Conservation (phyloP, 2,329 filamentous ascomycete species). For the Penicillium sp. region DNA sequence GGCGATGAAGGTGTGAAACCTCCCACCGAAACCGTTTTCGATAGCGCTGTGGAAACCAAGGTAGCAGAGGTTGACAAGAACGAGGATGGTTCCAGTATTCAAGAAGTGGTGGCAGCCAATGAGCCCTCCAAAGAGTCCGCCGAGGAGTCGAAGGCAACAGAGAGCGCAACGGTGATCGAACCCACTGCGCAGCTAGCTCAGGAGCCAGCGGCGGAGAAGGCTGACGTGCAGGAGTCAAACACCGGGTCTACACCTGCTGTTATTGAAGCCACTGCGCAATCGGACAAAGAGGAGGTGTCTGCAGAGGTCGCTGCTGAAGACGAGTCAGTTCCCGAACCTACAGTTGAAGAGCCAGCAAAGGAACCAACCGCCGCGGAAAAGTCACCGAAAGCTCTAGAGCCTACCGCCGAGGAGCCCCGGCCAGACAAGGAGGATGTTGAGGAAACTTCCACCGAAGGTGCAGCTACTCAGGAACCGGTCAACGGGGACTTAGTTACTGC, state of each 20-base stretch:
- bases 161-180: not conserved
- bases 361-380: constrained; percentile 4
- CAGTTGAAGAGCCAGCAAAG: constrained; percentile 16
- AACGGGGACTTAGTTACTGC: not conserved
- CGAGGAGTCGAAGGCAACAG: not conserved
- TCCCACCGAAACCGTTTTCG: constrained; percentile 12
- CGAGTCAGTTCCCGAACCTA: not conserved
- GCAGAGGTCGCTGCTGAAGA: not conserved
- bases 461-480: constrained; percentile 19
- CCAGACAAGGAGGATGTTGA: not conserved
- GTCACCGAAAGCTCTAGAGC: constrained; percentile 8
- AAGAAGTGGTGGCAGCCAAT: not conserved
- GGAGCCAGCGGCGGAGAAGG: not conserved
- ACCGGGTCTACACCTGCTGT: not conserved
- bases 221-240: constrained; percentile 6
- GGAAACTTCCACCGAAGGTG: not conserved
- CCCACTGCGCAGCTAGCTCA: not conserved
- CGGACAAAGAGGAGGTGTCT: not conserved
- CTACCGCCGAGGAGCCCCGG: constrained; percentile 9
- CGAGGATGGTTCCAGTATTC: not conserved
- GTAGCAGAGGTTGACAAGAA: constrained; percentile 9
- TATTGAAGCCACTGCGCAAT: constrained; percentile 10
- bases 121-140: not conserved
- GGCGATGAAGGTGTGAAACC: not conserved
- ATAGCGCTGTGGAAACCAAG: not conserved